A percentile compares a stretch with the other conserved stretches of the same genome.
Conservation (phyloP, 345 rosid species). For the Clarkia xantiana region DNA sequence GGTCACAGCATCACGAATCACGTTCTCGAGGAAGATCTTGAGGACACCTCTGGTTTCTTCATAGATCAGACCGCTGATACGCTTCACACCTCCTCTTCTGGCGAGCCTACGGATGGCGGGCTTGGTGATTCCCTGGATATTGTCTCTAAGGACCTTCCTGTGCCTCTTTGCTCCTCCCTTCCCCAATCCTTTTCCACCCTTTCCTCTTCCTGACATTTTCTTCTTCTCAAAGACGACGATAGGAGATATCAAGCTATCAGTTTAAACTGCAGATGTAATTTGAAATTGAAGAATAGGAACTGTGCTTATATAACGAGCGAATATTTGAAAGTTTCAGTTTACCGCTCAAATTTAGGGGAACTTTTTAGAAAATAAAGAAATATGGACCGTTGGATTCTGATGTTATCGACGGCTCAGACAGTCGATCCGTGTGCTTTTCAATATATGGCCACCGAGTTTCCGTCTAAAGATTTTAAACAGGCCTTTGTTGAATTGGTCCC, state of each 20-base stretch:
- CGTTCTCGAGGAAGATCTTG: conserved; percentile 9
- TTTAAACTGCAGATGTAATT: neutral
- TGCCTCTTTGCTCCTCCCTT: conserved; percentile 9
- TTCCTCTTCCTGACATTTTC: conserved; percentile 8
- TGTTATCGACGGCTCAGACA: neutral
- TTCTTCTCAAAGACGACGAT: neutral
- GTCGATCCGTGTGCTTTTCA: conserved; percentile 5
- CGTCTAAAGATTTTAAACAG: too few relatives aligned
- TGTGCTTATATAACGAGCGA: neutral
- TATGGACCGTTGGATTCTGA: neutral
- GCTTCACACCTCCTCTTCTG: conserved; percentile 8
- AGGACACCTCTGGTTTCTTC: conserved; percentile 8
- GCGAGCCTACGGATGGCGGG: conserved; percentile 7
- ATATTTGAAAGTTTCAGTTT: conserved; percentile 1
- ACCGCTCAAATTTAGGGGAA: neutral
- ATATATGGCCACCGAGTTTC: too few relatives aligned
- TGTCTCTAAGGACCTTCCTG: conserved; percentile 8
- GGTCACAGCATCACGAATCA: conserved; percentile 8
- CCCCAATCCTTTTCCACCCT: conserved; percentile 9
- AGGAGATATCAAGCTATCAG: neutral
- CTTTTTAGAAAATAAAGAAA: neutral
- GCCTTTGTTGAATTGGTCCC: too few relatives aligned
- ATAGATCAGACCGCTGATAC: conserved; percentile 9
- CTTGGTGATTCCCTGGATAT: conserved; percentile 9
- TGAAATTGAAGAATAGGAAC: neutral